Conservation (phyloP, 352 stramenopile species). For the Globisporangium barbulae region DNA sequence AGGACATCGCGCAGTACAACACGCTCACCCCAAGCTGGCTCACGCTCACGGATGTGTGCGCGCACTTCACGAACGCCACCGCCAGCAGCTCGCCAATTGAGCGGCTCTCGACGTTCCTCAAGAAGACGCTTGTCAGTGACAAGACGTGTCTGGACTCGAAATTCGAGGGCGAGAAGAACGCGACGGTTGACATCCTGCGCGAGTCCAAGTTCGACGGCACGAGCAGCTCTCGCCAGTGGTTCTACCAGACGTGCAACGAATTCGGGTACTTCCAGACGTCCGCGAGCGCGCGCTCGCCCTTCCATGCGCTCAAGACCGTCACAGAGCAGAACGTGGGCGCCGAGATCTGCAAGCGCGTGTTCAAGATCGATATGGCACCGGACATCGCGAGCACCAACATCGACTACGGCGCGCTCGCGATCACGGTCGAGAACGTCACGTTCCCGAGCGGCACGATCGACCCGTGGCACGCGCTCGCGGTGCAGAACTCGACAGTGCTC, state of each 20-base stretch:
- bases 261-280: conserved; percentile 88
- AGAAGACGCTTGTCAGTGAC: conserved; percentile 33
- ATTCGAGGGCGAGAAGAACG: conserved; percentile 64
- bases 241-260: conserved; percentile 89
- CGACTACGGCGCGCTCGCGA: conserved; percentile 71
- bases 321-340: conserved; percentile 65
- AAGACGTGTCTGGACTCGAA: conserved; percentile 75
- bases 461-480: conserved; percentile 78
- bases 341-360: conserved; percentile 83
- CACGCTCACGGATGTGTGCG: conserved; percentile 64
- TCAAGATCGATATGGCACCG: conserved; percentile 56
- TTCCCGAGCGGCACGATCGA: conserved; percentile 84
- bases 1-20: conserved; percentile 81
- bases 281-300: conserved; percentile 52
- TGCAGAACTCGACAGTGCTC: conserved; percentile 65
- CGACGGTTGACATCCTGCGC: conserved; percentile 59
- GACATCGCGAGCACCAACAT: conserved; percentile 65
- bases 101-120: conserved; percentile 57
- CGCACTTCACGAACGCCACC: conserved; percentile 39
- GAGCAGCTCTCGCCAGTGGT: conserved; percentile 74
- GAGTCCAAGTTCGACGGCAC: conserved; percentile 65
- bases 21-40: conserved; percentile 37
- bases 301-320: conserved; percentile 61
- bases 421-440: conserved; percentile 77
- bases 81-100: conserved; percentile 26